phyloP scores from a whole-genome alignment of 2,329 filamentous ascomycete species.

The Ceratocystis variospora region DNA sequence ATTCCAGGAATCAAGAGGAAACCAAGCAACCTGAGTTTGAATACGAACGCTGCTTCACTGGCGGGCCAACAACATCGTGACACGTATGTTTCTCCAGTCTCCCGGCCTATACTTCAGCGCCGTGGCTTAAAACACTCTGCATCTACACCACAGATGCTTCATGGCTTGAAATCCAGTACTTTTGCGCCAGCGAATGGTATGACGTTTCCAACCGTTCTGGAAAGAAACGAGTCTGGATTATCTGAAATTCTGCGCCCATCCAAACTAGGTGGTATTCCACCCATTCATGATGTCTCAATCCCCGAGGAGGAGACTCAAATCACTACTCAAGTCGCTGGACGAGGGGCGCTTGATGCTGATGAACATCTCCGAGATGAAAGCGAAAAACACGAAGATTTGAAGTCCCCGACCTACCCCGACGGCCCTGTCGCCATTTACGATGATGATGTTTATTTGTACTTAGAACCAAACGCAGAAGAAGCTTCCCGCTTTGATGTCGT shows the following conservation, averaged over 20 bases:
- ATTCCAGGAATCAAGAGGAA: slow-evolving; percentile 59
- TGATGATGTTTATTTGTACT: slow-evolving; percentile 62
- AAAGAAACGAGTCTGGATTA: slow-evolving; percentile 46
- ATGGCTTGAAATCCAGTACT: slow-evolving; percentile 42
- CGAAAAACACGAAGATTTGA: slow-evolving; percentile 64
- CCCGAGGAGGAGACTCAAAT: slow-evolving; percentile 46
- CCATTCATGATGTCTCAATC: slow-evolving; percentile 3
- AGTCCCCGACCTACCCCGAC: slow-evolving; percentile 69
- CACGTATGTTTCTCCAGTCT: slow-evolving; percentile 40
- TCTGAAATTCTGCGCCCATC: slow-evolving; percentile 44
- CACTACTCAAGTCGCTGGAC: slow-evolving; percentile 46
- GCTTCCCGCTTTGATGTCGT: slow-evolving; percentile 68
- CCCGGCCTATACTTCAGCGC: slow-evolving; percentile 47
- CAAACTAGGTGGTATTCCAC: slow-evolving; percentile 28
- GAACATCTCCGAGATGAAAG: slow-evolving; percentile 41
- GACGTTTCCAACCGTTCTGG: slow-evolving; percentile 47
- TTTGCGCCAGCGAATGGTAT: slow-evolving; percentile 50
- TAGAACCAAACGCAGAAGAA: slow-evolving; percentile 66
- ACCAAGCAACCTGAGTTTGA: slow-evolving; percentile 64
- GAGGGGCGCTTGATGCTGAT: slow-evolving; percentile 39
- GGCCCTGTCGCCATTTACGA: slow-evolving; percentile 72
- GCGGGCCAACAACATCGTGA: slow-evolving; percentile 36
- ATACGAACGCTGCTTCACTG: slow-evolving; percentile 51
- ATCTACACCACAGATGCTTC: slow-evolving; percentile 53
- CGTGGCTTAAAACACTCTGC: slow-evolving; percentile 53